These are phyloP conservation scores for Auriscalpium microsporum DNA, from an alignment of 768 basidiomycete species.

Conservation along the genomic window DNA sequence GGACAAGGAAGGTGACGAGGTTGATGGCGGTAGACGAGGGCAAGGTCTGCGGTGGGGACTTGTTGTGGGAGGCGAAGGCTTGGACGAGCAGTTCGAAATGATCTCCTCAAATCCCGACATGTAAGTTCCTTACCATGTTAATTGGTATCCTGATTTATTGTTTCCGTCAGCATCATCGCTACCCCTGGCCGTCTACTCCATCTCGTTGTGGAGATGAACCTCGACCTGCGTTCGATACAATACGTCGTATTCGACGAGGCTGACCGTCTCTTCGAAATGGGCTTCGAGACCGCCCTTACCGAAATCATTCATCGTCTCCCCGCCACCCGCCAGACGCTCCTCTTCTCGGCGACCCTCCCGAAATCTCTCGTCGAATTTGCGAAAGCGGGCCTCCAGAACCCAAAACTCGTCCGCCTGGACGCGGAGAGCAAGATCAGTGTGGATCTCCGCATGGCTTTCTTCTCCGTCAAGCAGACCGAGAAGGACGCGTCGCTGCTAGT, in stretches of 20 bases:
- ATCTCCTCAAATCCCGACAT: constrained; percentile 92
- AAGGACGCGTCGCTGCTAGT: constrained; percentile 87
- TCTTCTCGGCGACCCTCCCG: constrained; percentile 95
- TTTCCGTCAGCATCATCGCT: constrained; percentile 72
- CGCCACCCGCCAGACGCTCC: constrained; percentile 76
- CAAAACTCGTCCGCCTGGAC: constrained; percentile 93
- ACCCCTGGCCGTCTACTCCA: constrained; percentile 98
- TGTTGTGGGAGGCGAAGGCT: constrained; percentile 88
- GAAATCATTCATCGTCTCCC: constrained; percentile 91
- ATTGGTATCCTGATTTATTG: background rate
- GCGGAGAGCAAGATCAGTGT: constrained; percentile 92
- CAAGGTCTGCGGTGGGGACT: constrained; percentile 82
- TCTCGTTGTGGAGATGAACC: constrained; percentile 91
- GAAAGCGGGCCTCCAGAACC: constrained; percentile 91
- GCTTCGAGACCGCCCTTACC: constrained; percentile 85
- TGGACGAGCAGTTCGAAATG: constrained; percentile 96
- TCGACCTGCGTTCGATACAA: constrained; percentile 80
- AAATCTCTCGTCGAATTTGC: constrained; percentile 96
- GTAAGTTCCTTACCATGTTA: constrained; percentile 40
- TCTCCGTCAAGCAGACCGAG: constrained; percentile 84
- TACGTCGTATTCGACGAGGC: constrained; percentile 97
- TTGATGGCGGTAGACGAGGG: constrained; percentile 46
- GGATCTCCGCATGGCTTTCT: constrained; percentile 92
- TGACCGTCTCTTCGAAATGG: constrained; percentile 97
- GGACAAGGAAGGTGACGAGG: constrained; percentile 43